Evolutionary conservation across 2,329 filamentous ascomycete species (phyloP).

Genomic region (Nigrograna mackinnonii): DNA sequence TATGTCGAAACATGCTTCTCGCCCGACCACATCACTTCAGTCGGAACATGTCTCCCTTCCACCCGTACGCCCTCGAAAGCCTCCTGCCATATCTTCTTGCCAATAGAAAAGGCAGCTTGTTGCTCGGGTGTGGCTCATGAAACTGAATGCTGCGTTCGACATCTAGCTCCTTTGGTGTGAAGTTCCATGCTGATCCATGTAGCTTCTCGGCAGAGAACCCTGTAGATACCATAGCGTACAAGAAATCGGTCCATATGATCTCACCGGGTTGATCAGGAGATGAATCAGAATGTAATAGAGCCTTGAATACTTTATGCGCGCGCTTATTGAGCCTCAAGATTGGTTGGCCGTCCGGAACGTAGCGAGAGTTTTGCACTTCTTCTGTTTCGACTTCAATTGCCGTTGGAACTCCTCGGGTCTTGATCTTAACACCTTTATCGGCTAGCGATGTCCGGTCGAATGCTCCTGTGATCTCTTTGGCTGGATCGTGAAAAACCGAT

Average conservation of each 20-base stretch:
- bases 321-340: conserved; percentile 40
- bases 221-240: conserved; percentile 53
- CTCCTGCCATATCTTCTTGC: conserved; percentile 42
- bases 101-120: conserved; percentile 53
- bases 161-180: conserved; percentile 49
- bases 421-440: conserved; percentile 10
- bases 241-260: conserved; percentile 57
- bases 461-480: conserved; percentile 9
- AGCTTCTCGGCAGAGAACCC: conserved; percentile 61
- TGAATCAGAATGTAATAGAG: conserved; percentile 43
- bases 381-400: background rate
- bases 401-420: conserved; percentile 10
- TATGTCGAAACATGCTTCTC: too few relatives aligned
- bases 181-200: conserved; percentile 66
- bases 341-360: conserved; percentile 1
- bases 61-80: conserved; percentile 11
- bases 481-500: conserved; percentile 7
- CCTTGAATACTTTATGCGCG: conserved; percentile 47
- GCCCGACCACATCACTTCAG: background rate
- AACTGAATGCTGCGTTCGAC: conserved; percentile 59
- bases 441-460: conserved; percentile 6
- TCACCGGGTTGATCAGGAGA: conserved; percentile 48
- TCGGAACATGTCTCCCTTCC: conserved; percentile 2
- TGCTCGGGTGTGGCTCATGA: conserved; percentile 61
- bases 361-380: background rate